These are phyloP conservation scores for Pseudozyma pruni DNA, from an alignment of 1,284 basidiomycete species.

Conservation along the genomic window DNA sequence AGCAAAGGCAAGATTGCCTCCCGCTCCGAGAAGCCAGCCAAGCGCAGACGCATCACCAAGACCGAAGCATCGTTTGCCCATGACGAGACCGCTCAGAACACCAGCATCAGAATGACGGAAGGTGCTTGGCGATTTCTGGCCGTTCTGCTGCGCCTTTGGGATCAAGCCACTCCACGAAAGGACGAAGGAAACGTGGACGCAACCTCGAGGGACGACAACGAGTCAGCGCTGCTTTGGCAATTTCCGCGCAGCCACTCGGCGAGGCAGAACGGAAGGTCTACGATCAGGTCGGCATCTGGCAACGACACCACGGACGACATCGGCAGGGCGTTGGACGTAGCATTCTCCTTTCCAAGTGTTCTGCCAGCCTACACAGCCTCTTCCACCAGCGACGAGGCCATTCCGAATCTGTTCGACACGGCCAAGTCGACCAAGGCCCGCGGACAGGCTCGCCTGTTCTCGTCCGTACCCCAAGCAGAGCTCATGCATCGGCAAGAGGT, in stretches of 20 bases:
- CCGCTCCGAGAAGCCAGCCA: constrained; percentile 5
- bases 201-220: background rate
- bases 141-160: constrained; percentile 32
- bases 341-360: constrained; percentile 32
- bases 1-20: constrained; percentile 1
- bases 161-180: constrained; percentile 3
- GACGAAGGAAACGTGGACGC: background rate
- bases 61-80: background rate
- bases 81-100: background rate
- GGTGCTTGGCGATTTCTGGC: constrained; percentile 42
- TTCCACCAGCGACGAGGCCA: constrained; percentile 1
- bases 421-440: constrained; percentile 1
- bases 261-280: background rate
- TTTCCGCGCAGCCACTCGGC: constrained; percentile 18
- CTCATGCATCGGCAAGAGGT: constrained; percentile 27
- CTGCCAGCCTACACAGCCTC: constrained; percentile 18
- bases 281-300: background rate
- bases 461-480: constrained; percentile 26
- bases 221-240: constrained; percentile 33
- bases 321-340: constrained; percentile 32
- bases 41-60: constrained; percentile 6
- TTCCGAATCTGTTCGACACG: constrained; percentile 10
- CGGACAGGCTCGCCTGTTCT: constrained; percentile 20
- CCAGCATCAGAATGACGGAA: constrained; percentile 25
- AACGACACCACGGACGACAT: constrained; percentile 20